These are phyloP conservation scores for Populus euphratica DNA, from an alignment of 345 rosid species.

Conservation along the genomic window DNA sequence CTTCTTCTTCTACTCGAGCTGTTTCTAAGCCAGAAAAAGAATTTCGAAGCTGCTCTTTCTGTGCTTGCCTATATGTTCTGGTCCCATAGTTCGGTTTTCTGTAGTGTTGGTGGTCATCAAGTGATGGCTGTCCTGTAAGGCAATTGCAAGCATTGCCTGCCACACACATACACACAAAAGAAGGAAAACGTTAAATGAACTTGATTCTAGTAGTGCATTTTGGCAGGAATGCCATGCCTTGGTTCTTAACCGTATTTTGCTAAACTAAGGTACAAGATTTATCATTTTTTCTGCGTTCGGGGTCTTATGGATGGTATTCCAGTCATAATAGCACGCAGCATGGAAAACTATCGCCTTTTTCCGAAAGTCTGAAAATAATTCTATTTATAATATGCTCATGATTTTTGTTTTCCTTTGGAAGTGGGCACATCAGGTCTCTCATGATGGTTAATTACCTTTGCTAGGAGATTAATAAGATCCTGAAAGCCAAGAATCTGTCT, in stretches of 20 bases:
- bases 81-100: slow-evolving; percentile 40
- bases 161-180: slow-evolving; percentile 3
- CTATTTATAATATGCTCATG: not conserved
- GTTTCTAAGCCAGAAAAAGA: slow-evolving; percentile 51
- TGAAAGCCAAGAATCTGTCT: not conserved
- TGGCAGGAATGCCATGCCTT: not conserved
- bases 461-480: not conserved
- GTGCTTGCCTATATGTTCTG: slow-evolving; percentile 39
- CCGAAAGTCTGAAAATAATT: not conserved
- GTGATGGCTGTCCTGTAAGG: slow-evolving; percentile 55
- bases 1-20: slow-evolving; percentile 40
- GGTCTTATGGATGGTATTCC: not conserved
- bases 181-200: not conserved
- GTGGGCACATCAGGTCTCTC: not conserved
- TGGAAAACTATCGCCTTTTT: not conserved
- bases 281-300: not conserved
- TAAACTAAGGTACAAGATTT: not conserved
- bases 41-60: slow-evolving; percentile 41
- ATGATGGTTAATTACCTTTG: not conserved
- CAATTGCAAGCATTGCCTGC: slow-evolving; percentile 54
- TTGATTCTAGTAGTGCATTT: not conserved
- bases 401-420: not conserved
- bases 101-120: slow-evolving; percentile 52
- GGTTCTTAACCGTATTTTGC: not conserved
- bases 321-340: not conserved